Evolutionary conservation across 2,329 filamentous ascomycete genomes (phyloP).

Genomic region (Penicillium vulpinum): DNA sequence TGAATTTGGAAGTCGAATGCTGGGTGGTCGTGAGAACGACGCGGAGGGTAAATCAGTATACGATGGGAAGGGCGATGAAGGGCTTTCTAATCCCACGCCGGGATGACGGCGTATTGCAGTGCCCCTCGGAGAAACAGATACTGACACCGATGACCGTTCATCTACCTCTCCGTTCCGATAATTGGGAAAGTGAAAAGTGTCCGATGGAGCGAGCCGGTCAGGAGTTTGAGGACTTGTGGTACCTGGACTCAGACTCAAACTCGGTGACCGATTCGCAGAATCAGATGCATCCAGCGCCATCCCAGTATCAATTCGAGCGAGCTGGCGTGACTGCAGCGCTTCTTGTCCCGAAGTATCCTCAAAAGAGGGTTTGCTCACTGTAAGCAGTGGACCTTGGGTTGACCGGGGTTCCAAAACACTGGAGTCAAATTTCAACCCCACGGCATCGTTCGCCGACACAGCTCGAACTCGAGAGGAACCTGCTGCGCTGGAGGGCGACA

Average conservation of each 20-base stretch:
- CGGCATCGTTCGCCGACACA: slow-evolving; percentile 61
- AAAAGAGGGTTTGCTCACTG: slow-evolving; percentile 43
- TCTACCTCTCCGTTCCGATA: slow-evolving; percentile 30
- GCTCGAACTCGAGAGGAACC: slow-evolving; percentile 48
- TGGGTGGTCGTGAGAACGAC: slow-evolving; percentile 51
- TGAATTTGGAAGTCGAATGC: slow-evolving; percentile 54
- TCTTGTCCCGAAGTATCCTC: slow-evolving; percentile 21
- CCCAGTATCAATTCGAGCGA: slow-evolving; percentile 25
- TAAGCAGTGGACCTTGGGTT: slow-evolving; percentile 35
- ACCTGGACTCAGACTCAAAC: slow-evolving; percentile 36
- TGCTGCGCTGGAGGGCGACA: slow-evolving; percentile 26
- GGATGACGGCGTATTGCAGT: slow-evolving; percentile 16
- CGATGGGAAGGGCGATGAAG: slow-evolving; percentile 66
- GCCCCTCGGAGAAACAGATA: slow-evolving; percentile 39
- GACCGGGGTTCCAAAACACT: slow-evolving; percentile 29
- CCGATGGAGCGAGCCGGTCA: slow-evolving; percentile 47
- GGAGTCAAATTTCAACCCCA: slow-evolving; percentile 47
- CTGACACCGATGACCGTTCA: slow-evolving; percentile 26
- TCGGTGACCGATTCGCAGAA: slow-evolving; percentile 32
- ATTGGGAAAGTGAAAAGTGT: slow-evolving; percentile 40
- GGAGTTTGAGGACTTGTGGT: slow-evolving; percentile 32
- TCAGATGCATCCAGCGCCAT: slow-evolving; percentile 31
- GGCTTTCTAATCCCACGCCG: slow-evolving; percentile 30
- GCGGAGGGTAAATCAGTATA: slow-evolving; percentile 61
- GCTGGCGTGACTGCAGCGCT: slow-evolving; percentile 15